Evolutionary conservation across 495 filamentous ascomycete species (phyloP).

Genomic region (Penicillium longicatenatum): DNA sequence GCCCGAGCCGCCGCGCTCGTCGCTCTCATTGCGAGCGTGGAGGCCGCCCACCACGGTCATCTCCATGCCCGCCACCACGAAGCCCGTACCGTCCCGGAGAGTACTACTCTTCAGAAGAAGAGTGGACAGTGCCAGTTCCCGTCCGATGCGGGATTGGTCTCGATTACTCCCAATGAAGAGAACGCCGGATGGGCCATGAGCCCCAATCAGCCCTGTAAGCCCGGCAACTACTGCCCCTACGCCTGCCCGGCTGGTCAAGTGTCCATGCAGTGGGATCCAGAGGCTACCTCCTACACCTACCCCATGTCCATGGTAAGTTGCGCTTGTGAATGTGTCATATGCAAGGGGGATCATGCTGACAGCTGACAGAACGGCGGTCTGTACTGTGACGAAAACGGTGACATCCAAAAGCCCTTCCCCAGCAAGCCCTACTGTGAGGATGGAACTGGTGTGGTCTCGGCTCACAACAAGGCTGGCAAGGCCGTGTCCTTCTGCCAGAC

Average conservation of each 20-base stretch:
- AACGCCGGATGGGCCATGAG: slow-evolving; percentile 87
- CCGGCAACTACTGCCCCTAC: slow-evolving; percentile 75
- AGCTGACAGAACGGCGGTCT: slow-evolving; percentile 70
- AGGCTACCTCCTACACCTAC: slow-evolving; percentile 66
- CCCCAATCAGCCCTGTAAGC: slow-evolving; percentile 69
- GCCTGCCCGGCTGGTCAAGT: slow-evolving; percentile 77
- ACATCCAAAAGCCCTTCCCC: slow-evolving; percentile 71
- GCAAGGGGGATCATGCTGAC: slow-evolving; percentile 22
- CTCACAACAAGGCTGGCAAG: slow-evolving; percentile 62
- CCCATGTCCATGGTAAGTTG: slow-evolving; percentile 74
- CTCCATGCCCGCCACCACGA: slow-evolving; percentile 34
- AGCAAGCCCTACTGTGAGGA: slow-evolving; percentile 70
- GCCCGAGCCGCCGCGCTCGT: slow-evolving; percentile 49
- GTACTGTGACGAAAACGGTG: slow-evolving; percentile 68
- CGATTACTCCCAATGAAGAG: slow-evolving; percentile 60
- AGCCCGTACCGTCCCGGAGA: slow-evolving; percentile 17
- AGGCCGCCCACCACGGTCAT: slow-evolving; percentile 42
- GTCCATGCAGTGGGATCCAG: slow-evolving; percentile 78
- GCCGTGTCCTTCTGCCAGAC: slow-evolving; percentile 80
- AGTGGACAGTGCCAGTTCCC: slow-evolving; percentile 66
- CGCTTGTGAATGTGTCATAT: slow-evolving; percentile 18
- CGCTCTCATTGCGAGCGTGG: slow-evolving; percentile 59
- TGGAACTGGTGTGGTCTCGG: slow-evolving; percentile 64
- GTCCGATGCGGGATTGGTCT: slow-evolving; percentile 64
- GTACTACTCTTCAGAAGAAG: slow-evolving; percentile 36